A percentile compares a stretch with the other conserved stretches of the same genome.
These are phyloP conservation scores for Orbilia brochopaga DNA, from an alignment of 2,329 filamentous ascomycete species.

Conservation along the genomic window DNA sequence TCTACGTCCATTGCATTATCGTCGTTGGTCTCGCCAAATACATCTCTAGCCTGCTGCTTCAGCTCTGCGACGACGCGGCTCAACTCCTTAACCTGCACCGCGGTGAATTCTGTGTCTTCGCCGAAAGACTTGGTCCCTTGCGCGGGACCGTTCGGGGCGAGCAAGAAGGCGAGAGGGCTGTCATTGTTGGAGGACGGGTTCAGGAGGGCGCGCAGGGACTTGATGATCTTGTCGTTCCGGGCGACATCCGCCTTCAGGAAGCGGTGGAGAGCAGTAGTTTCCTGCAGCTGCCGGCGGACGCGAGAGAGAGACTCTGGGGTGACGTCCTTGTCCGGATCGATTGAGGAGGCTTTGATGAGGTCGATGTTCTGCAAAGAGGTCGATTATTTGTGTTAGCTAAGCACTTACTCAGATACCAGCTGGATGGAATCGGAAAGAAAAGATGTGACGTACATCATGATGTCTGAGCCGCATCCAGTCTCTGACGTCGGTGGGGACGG, in stretches of 20 bases:
- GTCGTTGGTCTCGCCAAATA: conserved; percentile 23
- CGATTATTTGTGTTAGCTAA: conserved; percentile 7
- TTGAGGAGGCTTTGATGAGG: conserved; percentile 32
- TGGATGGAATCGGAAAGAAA: conserved; percentile 54
- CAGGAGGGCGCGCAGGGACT: conserved; percentile 20
- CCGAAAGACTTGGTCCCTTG: conserved; percentile 66
- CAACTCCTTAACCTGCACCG: conserved; percentile 82
- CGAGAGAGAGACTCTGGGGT: conserved; percentile 40
- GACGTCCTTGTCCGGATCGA: conserved; percentile 32
- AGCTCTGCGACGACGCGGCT: conserved; percentile 72
- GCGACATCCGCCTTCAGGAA: conserved; percentile 35
- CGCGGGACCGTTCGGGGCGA: conserved; percentile 62
- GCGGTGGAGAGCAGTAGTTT: conserved; percentile 47
- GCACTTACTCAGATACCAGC: background rate
- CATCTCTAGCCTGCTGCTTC: conserved; percentile 58
- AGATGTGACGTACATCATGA: conserved; percentile 69
- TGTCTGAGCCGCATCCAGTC: conserved; percentile 82
- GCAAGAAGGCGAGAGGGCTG: conserved; percentile 65
- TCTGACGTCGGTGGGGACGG: conserved; percentile 72
- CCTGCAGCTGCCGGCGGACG: conserved; percentile 41
- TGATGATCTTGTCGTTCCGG: conserved; percentile 29
- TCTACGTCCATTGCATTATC: conserved; percentile 56
- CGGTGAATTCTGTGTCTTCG: conserved; percentile 76
- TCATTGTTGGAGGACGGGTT: conserved; percentile 21
- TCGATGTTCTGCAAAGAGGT: conserved; percentile 22